Conservation (phyloP, 257 asterid species). For the Penstemon davidsonii region DNA sequence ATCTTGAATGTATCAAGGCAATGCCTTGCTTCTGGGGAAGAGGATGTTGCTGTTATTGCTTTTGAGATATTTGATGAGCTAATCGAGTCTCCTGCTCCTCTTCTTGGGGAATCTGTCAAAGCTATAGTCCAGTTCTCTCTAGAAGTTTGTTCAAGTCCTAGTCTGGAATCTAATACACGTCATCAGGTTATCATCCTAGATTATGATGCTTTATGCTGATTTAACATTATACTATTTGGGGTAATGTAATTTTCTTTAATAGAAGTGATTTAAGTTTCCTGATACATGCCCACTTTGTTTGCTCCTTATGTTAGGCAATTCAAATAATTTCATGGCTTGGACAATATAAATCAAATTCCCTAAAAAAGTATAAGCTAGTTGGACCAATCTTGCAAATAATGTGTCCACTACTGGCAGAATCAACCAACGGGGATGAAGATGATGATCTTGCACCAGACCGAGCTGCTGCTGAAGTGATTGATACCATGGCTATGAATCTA, state of each 20-base stretch:
- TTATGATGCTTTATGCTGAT: constrained; percentile 11
- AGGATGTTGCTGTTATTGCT: constrained; percentile 92
- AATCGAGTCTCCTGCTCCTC: constrained; percentile 98
- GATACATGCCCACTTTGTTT: constrained; percentile 24
- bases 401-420: constrained; percentile 95
- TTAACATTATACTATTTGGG: constrained; percentile 8
- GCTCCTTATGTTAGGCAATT: constrained; percentile 66
- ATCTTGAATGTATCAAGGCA: constrained; percentile 91
- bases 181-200: constrained; percentile 69
- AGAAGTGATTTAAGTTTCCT: constrained; percentile 19
- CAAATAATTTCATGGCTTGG: constrained; percentile 99
- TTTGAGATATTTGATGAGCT: constrained; percentile 98
- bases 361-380: constrained; percentile 94
- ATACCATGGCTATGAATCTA: constrained; percentile 87
- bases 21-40: constrained; percentile 98
- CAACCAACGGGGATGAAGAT: constrained; percentile 68
- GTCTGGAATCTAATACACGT: constrained; percentile 80
- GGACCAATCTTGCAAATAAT: constrained; percentile 90
- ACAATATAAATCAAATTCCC: constrained; percentile 77
- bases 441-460: constrained; percentile 97
- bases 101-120: constrained; percentile 96
- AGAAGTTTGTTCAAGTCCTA: constrained; percentile 88
- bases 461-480: constrained; percentile 98
- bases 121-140: constrained; percentile 94
- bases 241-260: constrained; percentile 5